These are phyloP conservation scores for Aquanectria penicillioides DNA, from an alignment of 2,329 filamentous ascomycete species.

Conservation along the genomic window DNA sequence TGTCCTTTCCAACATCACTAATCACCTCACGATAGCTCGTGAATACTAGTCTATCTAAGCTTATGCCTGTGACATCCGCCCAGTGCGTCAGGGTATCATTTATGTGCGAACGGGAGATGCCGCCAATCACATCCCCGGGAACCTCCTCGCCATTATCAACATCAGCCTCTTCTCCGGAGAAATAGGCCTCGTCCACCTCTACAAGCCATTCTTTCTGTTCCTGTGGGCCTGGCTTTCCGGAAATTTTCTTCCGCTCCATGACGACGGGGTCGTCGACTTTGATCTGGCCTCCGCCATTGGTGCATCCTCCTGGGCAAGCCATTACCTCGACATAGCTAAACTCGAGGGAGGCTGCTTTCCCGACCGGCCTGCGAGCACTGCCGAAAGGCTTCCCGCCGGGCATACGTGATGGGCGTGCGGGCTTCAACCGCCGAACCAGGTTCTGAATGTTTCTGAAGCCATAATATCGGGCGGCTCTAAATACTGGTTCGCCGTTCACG, in stretches of 20 bases:
- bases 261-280: slow-evolving; percentile 83
- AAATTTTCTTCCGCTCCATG: slow-evolving; percentile 57
- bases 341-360: slow-evolving; percentile 65
- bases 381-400: slow-evolving; percentile 76
- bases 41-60: slow-evolving; percentile 76
- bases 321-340: slow-evolving; percentile 98
- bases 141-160: slow-evolving; percentile 40
- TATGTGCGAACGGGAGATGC: slow-evolving; percentile 73
- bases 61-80: slow-evolving; percentile 76
- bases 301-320: slow-evolving; percentile 98
- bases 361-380: slow-evolving; percentile 62
- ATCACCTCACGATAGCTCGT: slow-evolving; percentile 94
- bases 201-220: slow-evolving; percentile 89
- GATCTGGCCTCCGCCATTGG: slow-evolving; percentile 95
- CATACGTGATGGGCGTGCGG: slow-evolving; percentile 79
- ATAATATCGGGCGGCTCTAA: slow-evolving; percentile 91
- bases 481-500: slow-evolving; percentile 65
- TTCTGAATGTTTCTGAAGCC: slow-evolving; percentile 99
- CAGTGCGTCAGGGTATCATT: slow-evolving; percentile 79
- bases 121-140: slow-evolving; percentile 62
- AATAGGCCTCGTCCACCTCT: slow-evolving; percentile 89
- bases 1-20: slow-evolving; percentile 89
- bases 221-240: slow-evolving; percentile 71
- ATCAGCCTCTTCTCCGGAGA: slow-evolving; percentile 73
- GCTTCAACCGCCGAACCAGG: slow-evolving; percentile 90